Conservation (phyloP, 2,329 filamentous ascomycete species). For the Plenodomus lindquistii region DNA sequence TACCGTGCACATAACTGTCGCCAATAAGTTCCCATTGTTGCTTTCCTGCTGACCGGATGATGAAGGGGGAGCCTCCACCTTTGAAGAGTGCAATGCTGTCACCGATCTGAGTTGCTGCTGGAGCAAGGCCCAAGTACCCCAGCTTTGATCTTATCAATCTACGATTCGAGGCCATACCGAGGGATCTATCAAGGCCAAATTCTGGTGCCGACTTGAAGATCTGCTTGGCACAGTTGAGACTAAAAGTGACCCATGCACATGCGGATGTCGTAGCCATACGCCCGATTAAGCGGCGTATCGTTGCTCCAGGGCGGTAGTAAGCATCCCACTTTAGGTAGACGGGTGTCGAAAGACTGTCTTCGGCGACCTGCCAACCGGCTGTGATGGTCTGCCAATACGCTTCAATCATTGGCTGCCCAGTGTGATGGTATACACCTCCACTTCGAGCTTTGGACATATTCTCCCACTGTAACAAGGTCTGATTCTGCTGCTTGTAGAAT, state of each 20-base stretch:
- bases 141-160: conserved; percentile 14
- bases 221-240: conserved; percentile 4
- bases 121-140: conserved; percentile 15
- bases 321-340: neutral
- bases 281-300: conserved; percentile 2
- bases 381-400: conserved; percentile 21
- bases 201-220: conserved; percentile 6
- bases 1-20: conserved; percentile 15
- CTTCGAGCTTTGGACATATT: conserved; percentile 3
- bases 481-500: neutral
- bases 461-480: conserved; percentile 10
- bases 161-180: conserved; percentile 11
- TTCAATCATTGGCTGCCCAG: conserved; percentile 8
- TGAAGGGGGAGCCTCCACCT: conserved; percentile 14
- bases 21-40: conserved; percentile 8
- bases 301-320: conserved; percentile 2
- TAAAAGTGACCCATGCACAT: conserved; percentile 5
- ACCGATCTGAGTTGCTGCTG: conserved; percentile 7
- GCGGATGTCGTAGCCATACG: conserved; percentile 12
- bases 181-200: conserved; percentile 12
- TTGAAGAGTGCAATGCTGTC: conserved; percentile 15
- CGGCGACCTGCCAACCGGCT: conserved; percentile 6
- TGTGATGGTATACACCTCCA: conserved; percentile 5
- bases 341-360: neutral
- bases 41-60: conserved; percentile 2